Percentiles rank a stretch among this genome's conserved stretches.
These are phyloP conservation scores for Rhizopogon roseolus DNA, from an alignment of 768 basidiomycete species.

Conservation along the genomic window DNA sequence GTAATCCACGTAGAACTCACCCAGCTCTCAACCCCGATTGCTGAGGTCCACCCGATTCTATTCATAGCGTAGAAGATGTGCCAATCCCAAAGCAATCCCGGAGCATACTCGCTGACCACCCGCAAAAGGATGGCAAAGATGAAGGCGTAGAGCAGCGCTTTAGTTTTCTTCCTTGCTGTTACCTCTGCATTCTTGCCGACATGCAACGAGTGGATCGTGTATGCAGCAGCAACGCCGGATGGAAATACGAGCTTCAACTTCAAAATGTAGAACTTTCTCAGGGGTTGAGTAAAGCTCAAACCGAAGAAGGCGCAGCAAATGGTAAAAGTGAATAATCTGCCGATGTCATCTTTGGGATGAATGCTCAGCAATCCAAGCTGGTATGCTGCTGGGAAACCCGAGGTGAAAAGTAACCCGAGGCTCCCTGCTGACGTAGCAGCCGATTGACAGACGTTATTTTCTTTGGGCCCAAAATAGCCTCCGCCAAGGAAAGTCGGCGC, in stretches of 20 bases:
- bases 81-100: conserved; percentile 56
- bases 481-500: conserved; percentile 42
- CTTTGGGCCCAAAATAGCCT: conserved; percentile 58
- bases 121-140: conserved; percentile 44
- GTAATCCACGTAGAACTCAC: conserved; percentile 18
- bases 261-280: conserved; percentile 56
- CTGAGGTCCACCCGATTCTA: conserved; percentile 50
- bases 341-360: conserved; percentile 48
- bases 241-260: conserved; percentile 61
- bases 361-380: conserved; percentile 43
- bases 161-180: conserved; percentile 50
- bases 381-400: conserved; percentile 56
- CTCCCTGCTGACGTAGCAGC: conserved; percentile 41
- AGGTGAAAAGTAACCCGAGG: conserved; percentile 52
- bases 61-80: conserved; percentile 60
- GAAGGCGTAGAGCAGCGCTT: conserved; percentile 44
- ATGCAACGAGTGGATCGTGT: conserved; percentile 59
- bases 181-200: conserved; percentile 41
- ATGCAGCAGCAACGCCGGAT: conserved; percentile 58
- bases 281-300: conserved; percentile 61
- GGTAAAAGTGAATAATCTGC: conserved; percentile 49
- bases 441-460: conserved; percentile 31
- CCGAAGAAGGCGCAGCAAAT: conserved; percentile 53
- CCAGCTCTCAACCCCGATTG: conserved; percentile 55
- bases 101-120: conserved; percentile 52